Conservation (phyloP, 805 yeast species). For the Wickerhamomyces chaumierensis region DNA sequence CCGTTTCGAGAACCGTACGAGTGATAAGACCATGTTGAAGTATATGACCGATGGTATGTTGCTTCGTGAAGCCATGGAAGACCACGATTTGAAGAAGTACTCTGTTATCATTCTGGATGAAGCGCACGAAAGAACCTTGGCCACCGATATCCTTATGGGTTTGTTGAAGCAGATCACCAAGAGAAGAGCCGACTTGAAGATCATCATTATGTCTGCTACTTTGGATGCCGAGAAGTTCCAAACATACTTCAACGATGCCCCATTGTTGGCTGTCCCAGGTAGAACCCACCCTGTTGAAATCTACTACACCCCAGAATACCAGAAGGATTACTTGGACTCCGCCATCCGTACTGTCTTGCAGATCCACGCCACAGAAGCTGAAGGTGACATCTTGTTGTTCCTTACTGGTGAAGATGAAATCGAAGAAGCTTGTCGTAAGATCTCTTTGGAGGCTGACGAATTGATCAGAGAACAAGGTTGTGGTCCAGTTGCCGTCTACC, state of each 20-base stretch:
- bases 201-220: constrained; percentile 96
- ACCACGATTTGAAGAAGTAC: constrained; percentile 68
- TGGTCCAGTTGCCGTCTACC: constrained; percentile 86
- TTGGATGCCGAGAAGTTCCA: constrained; percentile 96
- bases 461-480: constrained; percentile 78
- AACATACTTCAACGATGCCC: constrained; percentile 80
- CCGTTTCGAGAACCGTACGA: constrained; percentile 86
- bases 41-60: constrained; percentile 99
- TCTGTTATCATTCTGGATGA: constrained; percentile 92
- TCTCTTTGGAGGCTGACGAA: constrained; percentile 81
- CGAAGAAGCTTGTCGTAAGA: constrained; percentile 90
- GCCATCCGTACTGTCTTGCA: constrained; percentile 93
- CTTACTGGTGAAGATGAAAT: constrained; percentile 97
- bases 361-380: constrained; percentile 93
- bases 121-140: constrained; percentile 95
- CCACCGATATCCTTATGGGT: constrained; percentile 96
- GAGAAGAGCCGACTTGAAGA: constrained; percentile 79
- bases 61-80: constrained; percentile 94
- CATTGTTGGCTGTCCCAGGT: constrained; percentile 93
- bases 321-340: constrained; percentile 87
- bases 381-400: constrained; percentile 80
- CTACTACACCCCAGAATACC: constrained; percentile 93
- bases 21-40: constrained; percentile 70
- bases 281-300: constrained; percentile 96
- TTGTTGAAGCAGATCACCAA: constrained; percentile 68